phyloP scores from a whole-genome alignment of 805 yeast genomes.

The Metschnikowia dekortorum region DNA sequence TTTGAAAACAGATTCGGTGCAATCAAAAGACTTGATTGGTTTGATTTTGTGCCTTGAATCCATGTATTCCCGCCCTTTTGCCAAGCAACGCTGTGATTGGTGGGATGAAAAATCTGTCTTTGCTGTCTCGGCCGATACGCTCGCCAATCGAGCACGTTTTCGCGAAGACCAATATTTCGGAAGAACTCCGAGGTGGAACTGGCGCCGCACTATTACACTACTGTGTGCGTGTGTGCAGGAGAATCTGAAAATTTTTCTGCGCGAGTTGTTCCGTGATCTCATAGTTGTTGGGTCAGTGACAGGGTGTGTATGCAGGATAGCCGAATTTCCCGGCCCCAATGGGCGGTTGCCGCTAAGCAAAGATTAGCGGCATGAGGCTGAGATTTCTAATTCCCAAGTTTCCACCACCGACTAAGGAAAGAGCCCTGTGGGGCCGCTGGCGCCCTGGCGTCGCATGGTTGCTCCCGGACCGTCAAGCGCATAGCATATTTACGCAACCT shows the following conservation, averaged over 20 bases:
- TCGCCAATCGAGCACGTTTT: constrained; percentile 1
- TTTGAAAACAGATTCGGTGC: no score
- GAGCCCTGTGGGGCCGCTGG: background rate
- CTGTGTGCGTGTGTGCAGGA: background rate
- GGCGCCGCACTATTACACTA: background rate
- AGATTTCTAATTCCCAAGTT: no score
- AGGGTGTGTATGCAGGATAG: background rate
- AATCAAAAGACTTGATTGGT: no score
- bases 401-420: no score
- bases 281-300: constrained; percentile 4
- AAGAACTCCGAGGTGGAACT: constrained; percentile 3
- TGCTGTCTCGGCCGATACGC: background rate
- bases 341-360: background rate
- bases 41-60: no score
- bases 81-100: background rate
- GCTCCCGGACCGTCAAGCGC: constrained; percentile 6
- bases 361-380: no score
- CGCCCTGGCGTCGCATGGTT: background rate
- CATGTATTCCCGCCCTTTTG: no score
- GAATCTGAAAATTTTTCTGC: constrained; percentile 6
- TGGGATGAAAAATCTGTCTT: background rate
- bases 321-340: background rate
- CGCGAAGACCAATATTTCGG: background rate
- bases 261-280: constrained; percentile 6
- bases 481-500: constrained; percentile 7